Evolutionary conservation across 192 early-diverging fungal species (phyloP).

Genomic region (Coemansia umbellata): DNA sequence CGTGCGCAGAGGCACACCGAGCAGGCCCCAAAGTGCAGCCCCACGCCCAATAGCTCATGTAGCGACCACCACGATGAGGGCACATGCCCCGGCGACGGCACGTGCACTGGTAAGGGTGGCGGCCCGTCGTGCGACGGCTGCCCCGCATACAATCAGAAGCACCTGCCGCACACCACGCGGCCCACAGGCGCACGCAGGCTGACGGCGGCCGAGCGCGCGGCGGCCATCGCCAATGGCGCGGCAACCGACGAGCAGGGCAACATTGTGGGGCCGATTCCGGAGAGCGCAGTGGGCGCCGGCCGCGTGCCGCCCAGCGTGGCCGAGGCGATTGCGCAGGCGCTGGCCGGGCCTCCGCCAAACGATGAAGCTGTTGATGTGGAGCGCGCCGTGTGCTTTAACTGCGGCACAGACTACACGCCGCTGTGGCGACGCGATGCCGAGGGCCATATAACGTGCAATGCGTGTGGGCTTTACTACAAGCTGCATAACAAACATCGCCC

Average conservation of each 20-base stretch:
- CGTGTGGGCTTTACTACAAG: conserved; percentile 90
- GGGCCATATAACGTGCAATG: conserved; percentile 82
- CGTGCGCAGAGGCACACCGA: conserved; percentile 24
- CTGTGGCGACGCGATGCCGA: conserved; percentile 74
- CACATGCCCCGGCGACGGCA: conserved; percentile 72
- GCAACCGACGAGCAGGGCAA: conserved; percentile 49
- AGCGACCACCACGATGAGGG: conserved; percentile 28
- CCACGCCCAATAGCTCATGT: neutral
- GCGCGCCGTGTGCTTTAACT: conserved; percentile 62
- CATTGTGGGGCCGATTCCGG: conserved; percentile 44
- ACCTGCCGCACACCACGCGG: conserved; percentile 39
- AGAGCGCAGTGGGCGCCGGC: conserved; percentile 29
- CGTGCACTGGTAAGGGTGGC: conserved; percentile 73
- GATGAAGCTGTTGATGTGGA: conserved; percentile 1
- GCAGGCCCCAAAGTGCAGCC: neutral
- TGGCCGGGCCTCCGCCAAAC: neutral
- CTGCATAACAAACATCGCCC: conserved; percentile 78
- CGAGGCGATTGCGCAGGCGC: conserved; percentile 21
- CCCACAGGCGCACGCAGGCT: conserved; percentile 19
- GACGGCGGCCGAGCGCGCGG: conserved; percentile 47
- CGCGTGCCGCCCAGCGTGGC: conserved; percentile 37
- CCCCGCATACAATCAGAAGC: conserved; percentile 69
- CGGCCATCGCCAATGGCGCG: conserved; percentile 49
- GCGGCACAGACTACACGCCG: conserved; percentile 69
- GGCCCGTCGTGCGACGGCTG: conserved; percentile 69